A percentile compares a stretch with the other conserved stretches of the same genome.
Evolutionary conservation across 2,329 filamentous ascomycete genomes (phyloP).

Genomic region (Madurella fahalii): DNA sequence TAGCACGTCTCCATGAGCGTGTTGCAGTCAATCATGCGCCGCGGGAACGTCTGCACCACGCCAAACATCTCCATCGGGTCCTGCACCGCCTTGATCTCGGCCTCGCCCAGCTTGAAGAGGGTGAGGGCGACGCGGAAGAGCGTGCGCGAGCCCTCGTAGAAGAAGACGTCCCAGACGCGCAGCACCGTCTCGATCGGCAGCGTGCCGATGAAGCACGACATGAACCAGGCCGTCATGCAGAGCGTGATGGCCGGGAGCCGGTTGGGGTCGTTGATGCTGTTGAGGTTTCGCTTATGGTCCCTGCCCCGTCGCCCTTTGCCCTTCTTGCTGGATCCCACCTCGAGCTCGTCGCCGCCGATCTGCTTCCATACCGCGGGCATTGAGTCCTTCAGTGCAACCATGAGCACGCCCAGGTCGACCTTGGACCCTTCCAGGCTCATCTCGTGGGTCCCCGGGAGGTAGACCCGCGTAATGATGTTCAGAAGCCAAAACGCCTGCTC

Average conservation of each 20-base stretch:
- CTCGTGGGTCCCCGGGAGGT: constrained; percentile 88
- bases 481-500: constrained; percentile 91
- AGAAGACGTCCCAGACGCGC: constrained; percentile 92
- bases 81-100: constrained; percentile 70
- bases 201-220: constrained; percentile 93
- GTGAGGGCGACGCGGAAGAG: constrained; percentile 87
- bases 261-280: constrained; percentile 38
- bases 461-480: constrained; percentile 83
- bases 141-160: constrained; percentile 92
- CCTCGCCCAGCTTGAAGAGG: constrained; percentile 85
- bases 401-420: constrained; percentile 88
- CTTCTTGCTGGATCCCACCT: constrained; percentile 43
- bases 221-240: constrained; percentile 94
- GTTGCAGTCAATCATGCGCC: constrained; percentile 78
- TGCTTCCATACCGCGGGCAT: constrained; percentile 84
- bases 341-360: constrained; percentile 70
- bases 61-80: constrained; percentile 97
- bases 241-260: constrained; percentile 84
- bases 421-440: constrained; percentile 87
- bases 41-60: constrained; percentile 81
- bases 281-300: constrained; percentile 36
- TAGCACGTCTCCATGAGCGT: constrained; percentile 78
- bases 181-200: constrained; percentile 87
- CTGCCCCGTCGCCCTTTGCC: constrained; percentile 26
- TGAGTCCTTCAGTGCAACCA: constrained; percentile 77